Percentiles rank a stretch among this genome's conserved stretches.
Conservation (phyloP, 371 early-diverging fungal species). For the Quaeritorhiza haematococci region DNA sequence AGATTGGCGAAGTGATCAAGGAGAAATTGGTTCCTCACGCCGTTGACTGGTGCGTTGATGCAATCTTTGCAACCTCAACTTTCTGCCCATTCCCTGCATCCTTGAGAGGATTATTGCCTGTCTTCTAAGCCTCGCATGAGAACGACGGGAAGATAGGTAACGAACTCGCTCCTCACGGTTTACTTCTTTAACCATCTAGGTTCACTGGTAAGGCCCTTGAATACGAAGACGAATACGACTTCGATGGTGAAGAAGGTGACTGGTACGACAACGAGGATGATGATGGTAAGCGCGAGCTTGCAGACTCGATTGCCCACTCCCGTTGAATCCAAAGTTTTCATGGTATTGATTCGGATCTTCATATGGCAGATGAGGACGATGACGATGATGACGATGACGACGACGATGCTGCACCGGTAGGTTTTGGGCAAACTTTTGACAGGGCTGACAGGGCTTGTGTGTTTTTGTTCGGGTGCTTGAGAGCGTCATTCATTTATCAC, state of each 20-base stretch:
- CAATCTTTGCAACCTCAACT: no score
- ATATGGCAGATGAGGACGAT: slow-evolving; percentile 52
- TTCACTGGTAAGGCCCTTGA: slow-evolving; percentile 93
- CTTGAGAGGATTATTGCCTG: no score
- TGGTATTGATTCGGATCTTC: slow-evolving; percentile 28
- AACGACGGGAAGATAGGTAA: no score
- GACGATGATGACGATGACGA: slow-evolving; percentile 57
- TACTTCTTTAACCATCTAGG: no score
- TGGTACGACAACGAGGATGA: slow-evolving; percentile 57
- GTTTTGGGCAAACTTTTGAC: background rate
- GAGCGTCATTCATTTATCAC: no score
- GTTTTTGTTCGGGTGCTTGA: no score
- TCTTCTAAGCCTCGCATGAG: no score
- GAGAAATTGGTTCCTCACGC: slow-evolving; percentile 92
- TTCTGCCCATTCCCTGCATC: no score
- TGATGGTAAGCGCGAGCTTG: slow-evolving; percentile 57
- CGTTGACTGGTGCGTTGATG: slow-evolving; percentile 95
- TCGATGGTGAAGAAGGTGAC: slow-evolving; percentile 58
- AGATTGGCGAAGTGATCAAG: slow-evolving; percentile 93
- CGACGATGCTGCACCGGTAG: slow-evolving; percentile 8
- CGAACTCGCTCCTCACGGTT: no score
- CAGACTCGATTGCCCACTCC: slow-evolving; percentile 19
- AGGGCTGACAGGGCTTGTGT: no score
- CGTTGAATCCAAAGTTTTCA: slow-evolving; percentile 36
- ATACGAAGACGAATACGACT: slow-evolving; percentile 55